Evolutionary conservation across 140 eudicot species (phyloP), one percentile per base, ranked within the genome.

Genomic region (Ambrosia hybrid): DNA sequence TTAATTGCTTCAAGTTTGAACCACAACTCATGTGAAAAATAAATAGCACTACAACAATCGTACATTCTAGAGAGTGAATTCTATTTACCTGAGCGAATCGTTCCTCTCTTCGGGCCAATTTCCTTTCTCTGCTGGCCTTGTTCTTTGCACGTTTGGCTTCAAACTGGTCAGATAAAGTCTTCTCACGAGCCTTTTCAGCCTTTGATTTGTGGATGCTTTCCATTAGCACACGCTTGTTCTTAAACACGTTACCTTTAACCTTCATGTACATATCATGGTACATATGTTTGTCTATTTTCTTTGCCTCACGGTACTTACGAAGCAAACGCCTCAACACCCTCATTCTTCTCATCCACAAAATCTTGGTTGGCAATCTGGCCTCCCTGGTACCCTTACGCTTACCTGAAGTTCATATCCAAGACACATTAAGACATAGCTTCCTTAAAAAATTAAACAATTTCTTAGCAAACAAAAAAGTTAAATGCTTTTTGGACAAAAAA

Each of bases 201-300:
- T 84, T 84, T 65, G 79, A 72, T 58, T 83, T 84, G 76, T 84
- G 88, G 9, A 84, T 80, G 68, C 85, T 84, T 71, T 84, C 88
- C 88, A 84, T 80, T 51, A 84, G 57, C 55, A 73, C 83, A 33
- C 88, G 79, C 72, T 84, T 80, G 75, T 84, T 84, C 81, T 84
- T 84, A 12, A 80, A 84, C 14, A 80, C 79, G 11, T 83, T 79
- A 78, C 80, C 83, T 70, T 82, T 82, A 38, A 82, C 86, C 67
- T 80, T 83, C 88, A 83, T 76, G 79, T 83, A 80, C 88, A 80
- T 80, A 38, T 72, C 82, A 72, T 79, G 85, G 51, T 83, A 83
- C 87, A 79, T 83, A 76, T 83, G 87, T 58, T 83, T 83, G 84
- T 83, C 84, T 37, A 83, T 79, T 71, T 83, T 83, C 78, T 83